A percentile compares a stretch with the other conserved stretches of the same genome.
phyloP scores from a whole-genome alignment of 805 yeast genomes.

The Kodamaea kaohsiungensis region DNA sequence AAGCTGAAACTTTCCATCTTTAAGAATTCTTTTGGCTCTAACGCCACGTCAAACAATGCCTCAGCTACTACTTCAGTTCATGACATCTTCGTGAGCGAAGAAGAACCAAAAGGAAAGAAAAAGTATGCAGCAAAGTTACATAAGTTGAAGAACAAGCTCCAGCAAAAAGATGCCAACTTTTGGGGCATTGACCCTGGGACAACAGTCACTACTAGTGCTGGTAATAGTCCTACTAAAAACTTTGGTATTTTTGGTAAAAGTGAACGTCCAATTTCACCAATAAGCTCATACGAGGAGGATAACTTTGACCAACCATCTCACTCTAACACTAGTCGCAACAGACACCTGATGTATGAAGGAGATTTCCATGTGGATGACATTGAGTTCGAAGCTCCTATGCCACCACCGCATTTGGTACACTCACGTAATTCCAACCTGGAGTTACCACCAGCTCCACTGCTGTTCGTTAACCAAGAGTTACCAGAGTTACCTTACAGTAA shows the following conservation, averaged over 20 bases:
- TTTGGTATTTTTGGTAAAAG: background rate
- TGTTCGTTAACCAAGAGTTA: background rate
- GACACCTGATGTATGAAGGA: slow-evolving; percentile 3
- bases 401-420: slow-evolving; percentile 22
- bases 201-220: background rate
- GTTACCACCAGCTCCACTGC: background rate
- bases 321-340: background rate
- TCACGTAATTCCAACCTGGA: background rate
- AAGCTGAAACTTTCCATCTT: background rate
- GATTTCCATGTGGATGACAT: slow-evolving; percentile 14
- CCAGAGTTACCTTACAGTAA: background rate
- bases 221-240: slow-evolving; percentile 3
- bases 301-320: slow-evolving; percentile 11
- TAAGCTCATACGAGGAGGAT: slow-evolving; percentile 19
- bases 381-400: slow-evolving; percentile 21
- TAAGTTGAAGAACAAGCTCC: slow-evolving; percentile 34
- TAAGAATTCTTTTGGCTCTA: slow-evolving; percentile 5
- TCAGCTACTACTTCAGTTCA: slow-evolving; percentile 9
- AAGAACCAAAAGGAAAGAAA: slow-evolving; percentile 17
- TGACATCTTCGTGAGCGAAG: slow-evolving; percentile 14
- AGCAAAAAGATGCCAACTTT: slow-evolving; percentile 36
- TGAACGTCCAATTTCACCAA: slow-evolving; percentile 17
- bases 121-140: slow-evolving; percentile 29
- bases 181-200: slow-evolving; percentile 18
- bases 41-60: background rate